Evolutionary conservation across 768 basidiomycete genomes (phyloP), one percentile per base, ranked within the genome.

Genomic region (Coprinellus aureogranulatus): DNA sequence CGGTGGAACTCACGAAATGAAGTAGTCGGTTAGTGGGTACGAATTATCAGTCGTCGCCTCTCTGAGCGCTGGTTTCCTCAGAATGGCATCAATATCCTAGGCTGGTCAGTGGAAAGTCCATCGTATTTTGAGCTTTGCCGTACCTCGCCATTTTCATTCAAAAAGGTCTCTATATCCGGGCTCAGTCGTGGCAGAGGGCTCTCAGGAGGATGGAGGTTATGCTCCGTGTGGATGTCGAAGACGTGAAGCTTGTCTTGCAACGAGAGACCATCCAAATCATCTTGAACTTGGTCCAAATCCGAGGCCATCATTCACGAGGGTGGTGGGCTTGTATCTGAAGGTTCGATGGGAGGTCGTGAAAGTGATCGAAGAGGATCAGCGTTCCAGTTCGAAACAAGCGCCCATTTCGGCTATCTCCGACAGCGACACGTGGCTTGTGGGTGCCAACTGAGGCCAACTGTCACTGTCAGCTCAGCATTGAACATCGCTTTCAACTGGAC

Each of bases 11-110:
- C 60, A 78, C 77, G 84, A 86, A 53, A 86, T 75, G 58, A 81
- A 85, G 63, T 87, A 86, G 51, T 82, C 71, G 3, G 78, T 80
- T 34, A 85, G 62, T 6, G 84, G 82, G 37, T 79, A 66, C 14
- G 72, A 69, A 59, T 80, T 77, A 55, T 78, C 76, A 0, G 77
- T 73, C 0, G 66, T 59, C 2, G 62, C 61, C 18, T 73, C 70
- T 20, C 58, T 57, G 16, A 85, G 62, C 5, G 71, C 66, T 8
- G 81, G 78, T 18, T 68, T 69, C 28, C 61, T 64, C 14, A 79
- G 63, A 10, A 85, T 50, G 5, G 62, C 67, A 39, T 76, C 73
- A 53, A 70, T 49, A 18, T 67, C 62, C 78, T 77, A n/a, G n/a
- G n/a, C n/a, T n/a, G n/a, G n/a, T n/a, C n/a, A n/a, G n/a, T n/a